Base-by-base conservation (phyloP, 768 basidiomycete genomes). In the Tulasnella sp. region DNA sequence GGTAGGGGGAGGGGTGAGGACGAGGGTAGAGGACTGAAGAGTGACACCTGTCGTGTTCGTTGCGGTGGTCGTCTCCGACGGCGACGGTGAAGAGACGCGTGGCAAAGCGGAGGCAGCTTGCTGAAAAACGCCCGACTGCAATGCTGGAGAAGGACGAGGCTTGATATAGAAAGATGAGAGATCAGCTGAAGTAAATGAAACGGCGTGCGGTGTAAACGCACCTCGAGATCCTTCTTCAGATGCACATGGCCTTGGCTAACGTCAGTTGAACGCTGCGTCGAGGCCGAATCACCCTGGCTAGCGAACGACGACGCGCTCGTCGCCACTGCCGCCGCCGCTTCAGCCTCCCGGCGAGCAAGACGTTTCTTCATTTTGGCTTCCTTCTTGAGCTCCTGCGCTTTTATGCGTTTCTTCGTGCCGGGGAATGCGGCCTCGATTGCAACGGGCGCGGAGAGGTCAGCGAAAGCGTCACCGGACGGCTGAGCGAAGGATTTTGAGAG, bases 1-100 rank as follows among this genome's bases (percentile, higher is more conserved):
- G 32, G 19, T 52, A 6, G 50, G 32, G 23, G 50, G 50, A 35
- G 50, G 50, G 19, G 50, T 52, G 15, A 52, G 50, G 14, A 52
- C 27, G 50, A 52, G 34, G 6, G 32, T 52, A 6, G 50, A 52
- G 9, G 50, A 52, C 27, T 35, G 32, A 25, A 37, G 25, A 35
- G 50, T 52, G 7, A 37, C 19, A 9, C 31, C 34, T 8, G 50
- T 52, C 34, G 50, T 52, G 29, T 31, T 35, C 34, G 50, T 52
- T 7, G 50, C 25, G 4, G 50, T 19, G 14, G 29, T 35, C 14
- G 50, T 34, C 4, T 31, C 31, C 7, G 50, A 52, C n/a, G 41
- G 41, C n/a, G 41, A 43, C n/a, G 50, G 50, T 21, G 50, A 52
- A n/a, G 50, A 31, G 11, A 36, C 19, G 31, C 36, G 32, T 4